Evolutionary conservation across 805 yeast species (phyloP).

Genomic region (Ogataea paraovalis): DNA sequence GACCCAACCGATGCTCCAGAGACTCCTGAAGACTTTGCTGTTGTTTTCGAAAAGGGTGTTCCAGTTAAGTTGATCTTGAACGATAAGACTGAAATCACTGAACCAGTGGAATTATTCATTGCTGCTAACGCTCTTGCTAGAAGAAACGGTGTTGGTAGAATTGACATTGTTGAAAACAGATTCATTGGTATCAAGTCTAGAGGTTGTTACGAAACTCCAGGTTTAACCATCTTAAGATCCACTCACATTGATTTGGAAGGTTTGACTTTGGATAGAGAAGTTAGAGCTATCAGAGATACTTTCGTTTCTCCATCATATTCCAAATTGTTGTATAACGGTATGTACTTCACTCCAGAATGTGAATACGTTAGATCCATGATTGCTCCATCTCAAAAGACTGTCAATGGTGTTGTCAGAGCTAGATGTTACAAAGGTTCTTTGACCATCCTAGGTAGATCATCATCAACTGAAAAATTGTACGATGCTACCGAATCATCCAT

Average conservation of each 20-base stretch:
- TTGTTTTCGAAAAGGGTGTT: slow-evolving; percentile 79
- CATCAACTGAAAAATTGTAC: slow-evolving; percentile 92
- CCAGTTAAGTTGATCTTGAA: slow-evolving; percentile 76
- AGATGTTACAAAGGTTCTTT: slow-evolving; percentile 89
- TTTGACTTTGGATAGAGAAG: slow-evolving; percentile 94
- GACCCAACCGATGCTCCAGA: slow-evolving; percentile 96
- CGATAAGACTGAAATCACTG: slow-evolving; percentile 60
- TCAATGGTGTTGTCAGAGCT: slow-evolving; percentile 94
- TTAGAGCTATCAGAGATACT: slow-evolving; percentile 92
- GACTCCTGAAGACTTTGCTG: slow-evolving; percentile 81
- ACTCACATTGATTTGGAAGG: slow-evolving; percentile 98
- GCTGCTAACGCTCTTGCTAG: slow-evolving; percentile 94
- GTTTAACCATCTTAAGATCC: slow-evolving; percentile 87
- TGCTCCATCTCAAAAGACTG: slow-evolving; percentile 89
- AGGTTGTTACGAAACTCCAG: slow-evolving; percentile 99
- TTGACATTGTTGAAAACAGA: slow-evolving; percentile 98
- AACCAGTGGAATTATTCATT: slow-evolving; percentile 87
- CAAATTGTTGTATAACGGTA: slow-evolving; percentile 89
- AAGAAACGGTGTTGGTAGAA: slow-evolving; percentile 99
- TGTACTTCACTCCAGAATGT: slow-evolving; percentile 98
- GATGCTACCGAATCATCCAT: slow-evolving; percentile 98
- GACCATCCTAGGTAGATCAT: slow-evolving; percentile 85
- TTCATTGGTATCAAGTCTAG: slow-evolving; percentile 98
- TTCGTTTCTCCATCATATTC: slow-evolving; percentile 93
- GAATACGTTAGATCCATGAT: slow-evolving; percentile 94